Evolutionary conservation across 306 rosid genomes (phyloP).

Genomic region (Macrotyloma uniflorum): DNA sequence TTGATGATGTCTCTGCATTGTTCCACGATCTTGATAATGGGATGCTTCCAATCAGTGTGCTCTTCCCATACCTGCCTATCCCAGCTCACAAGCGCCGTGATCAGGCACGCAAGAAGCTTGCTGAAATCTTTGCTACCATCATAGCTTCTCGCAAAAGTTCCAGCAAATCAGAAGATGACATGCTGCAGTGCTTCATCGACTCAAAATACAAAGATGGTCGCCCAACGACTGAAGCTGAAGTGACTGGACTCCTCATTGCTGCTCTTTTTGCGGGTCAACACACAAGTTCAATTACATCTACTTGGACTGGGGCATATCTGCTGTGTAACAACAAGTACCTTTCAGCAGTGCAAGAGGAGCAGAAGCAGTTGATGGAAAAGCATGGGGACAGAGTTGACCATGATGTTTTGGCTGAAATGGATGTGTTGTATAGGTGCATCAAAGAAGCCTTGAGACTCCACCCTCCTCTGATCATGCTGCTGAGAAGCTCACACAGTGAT

Average conservation of each 20-base stretch:
- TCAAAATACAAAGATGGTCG: conserved; percentile 96
- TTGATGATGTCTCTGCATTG: conserved; percentile 89
- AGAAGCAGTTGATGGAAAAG: conserved; percentile 65
- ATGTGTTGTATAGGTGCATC: conserved; percentile 75
- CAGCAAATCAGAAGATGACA: conserved; percentile 74
- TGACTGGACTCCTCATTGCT: conserved; percentile 87
- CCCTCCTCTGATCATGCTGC: conserved; percentile 89
- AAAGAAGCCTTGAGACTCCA: conserved; percentile 98
- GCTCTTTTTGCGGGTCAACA: conserved; percentile 70
- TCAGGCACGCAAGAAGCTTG: conserved; percentile 78
- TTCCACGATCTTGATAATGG: conserved; percentile 90
- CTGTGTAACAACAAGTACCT: conserved; percentile 67
- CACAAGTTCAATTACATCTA: conserved; percentile 94
- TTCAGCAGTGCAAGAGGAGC: conserved; percentile 78
- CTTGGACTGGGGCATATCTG: conserved; percentile 97
- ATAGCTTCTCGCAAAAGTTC: conserved; percentile 69
- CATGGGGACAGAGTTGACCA: conserved; percentile 85
- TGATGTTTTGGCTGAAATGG: conserved; percentile 96
- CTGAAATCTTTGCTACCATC: conserved; percentile 72
- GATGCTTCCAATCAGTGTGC: conserved; percentile 73
- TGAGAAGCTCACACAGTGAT: conserved; percentile 84
- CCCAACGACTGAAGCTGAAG: conserved; percentile 83
- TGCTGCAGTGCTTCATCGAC: conserved; percentile 93
- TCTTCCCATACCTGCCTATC: conserved; percentile 89
- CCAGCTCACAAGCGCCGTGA: conserved; percentile 95